Evolutionary conservation across 2,329 filamentous ascomycete genomes (phyloP), one percentile per base, ranked within the genome.

Genomic region (Aspergillus felis): DNA sequence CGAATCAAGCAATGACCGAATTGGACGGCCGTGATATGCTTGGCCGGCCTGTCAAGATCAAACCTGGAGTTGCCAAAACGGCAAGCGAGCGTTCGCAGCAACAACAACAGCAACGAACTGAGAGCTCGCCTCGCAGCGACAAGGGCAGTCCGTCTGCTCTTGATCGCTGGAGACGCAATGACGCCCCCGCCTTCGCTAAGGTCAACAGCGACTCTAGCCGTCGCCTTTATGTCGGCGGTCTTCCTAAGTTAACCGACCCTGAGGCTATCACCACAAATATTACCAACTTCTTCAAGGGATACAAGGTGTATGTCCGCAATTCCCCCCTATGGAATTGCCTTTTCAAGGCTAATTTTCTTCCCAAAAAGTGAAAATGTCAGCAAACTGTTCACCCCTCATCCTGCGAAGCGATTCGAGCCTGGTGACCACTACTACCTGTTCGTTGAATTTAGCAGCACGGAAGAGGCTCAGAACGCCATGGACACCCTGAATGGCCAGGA

Each of bases 401-500:
- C 76, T 66, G 84, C 72, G 66, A 87, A 79, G 57, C 76, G 74
- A 27, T 70, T 75, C n/a, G 76, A 77, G 44, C 74, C 78, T 0
- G 84, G 83, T 29, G 81, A 84, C 61, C 79, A 85, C 66, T 82
- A 87, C 71, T 88, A 85, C 70, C 84, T 84, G 64, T 88, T 88
- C 58, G 83, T 88, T n/a, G 85, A 88, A 64, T 81, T 88, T 56
- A 76, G 74, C 50, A 82, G 78, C 5, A 68, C 74, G 0, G 79
- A 84, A 53, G 81, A 87, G 60, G 84, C 83, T 0, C 70, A 79
- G 35, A 71, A 71, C 9, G 85, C 84, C 24, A 76, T 83, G 57
- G 66, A 76, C 7, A 72, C 72, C 1, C 58, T 84, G 47, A 72
- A 75, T 47, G 75, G 76, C 3, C 64, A 68, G 51, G 66, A 71